These are phyloP conservation scores for Blepharisma stoltei DNA, from an alignment of 73 alveolate genomes.

Conservation along the genomic window DNA sequence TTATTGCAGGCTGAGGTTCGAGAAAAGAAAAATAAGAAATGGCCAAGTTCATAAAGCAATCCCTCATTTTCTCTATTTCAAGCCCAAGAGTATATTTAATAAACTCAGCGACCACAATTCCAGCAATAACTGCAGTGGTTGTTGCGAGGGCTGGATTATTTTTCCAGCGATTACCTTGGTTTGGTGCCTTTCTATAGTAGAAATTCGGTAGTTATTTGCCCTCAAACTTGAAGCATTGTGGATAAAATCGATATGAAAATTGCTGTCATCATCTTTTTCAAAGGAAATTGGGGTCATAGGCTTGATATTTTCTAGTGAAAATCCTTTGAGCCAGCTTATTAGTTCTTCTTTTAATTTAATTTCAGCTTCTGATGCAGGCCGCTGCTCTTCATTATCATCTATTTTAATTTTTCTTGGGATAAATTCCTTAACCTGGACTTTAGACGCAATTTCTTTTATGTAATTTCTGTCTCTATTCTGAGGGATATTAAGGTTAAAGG, in stretches of 20 bases:
- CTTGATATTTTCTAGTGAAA: no score
- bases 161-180: slow-evolving; percentile 95
- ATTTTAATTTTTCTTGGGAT: not conserved
- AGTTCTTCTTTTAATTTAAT: no score
- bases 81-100: slow-evolving; percentile 36
- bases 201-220: slow-evolving; percentile 60
- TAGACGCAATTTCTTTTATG: slow-evolving; percentile 32
- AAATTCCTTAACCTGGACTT: slow-evolving; percentile 9
- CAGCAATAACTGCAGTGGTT: slow-evolving; percentile 93
- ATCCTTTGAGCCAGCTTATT: no score
- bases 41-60: no score
- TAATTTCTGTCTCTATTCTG: slow-evolving; percentile 46
- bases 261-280: slow-evolving; percentile 76
- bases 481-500: slow-evolving; percentile 59
- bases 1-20: slow-evolving; percentile 80
- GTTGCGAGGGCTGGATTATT: slow-evolving; percentile 94
- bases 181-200: slow-evolving; percentile 57
- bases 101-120: slow-evolving; percentile 77
- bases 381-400: not conserved
- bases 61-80: no score
- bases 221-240: slow-evolving; percentile 78
- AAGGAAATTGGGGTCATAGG: slow-evolving; percentile 54
- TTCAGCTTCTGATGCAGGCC: no score
- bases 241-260: slow-evolving; percentile 68
- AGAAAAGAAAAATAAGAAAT: slow-evolving; percentile 54